Base-by-base conservation (phyloP, 2,329 filamentous ascomycete genomes). In the Malbranchea zuffiana region DNA sequence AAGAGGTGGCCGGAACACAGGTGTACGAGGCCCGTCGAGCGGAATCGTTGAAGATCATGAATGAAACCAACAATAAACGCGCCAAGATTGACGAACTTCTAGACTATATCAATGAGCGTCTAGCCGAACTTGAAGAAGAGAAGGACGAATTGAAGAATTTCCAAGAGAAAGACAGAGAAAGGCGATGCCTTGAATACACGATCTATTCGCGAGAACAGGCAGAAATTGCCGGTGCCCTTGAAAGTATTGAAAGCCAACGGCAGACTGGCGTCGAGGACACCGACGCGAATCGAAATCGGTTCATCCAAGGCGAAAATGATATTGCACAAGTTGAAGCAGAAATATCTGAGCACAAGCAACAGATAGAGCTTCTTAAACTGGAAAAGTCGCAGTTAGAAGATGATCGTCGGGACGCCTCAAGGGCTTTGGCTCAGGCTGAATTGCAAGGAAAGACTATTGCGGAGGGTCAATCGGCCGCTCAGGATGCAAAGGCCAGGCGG, bases 1-100 rank as follows among this genome's bases (percentile, higher is more conserved):
- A 98, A 61, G 90, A 96, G 55, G 90, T 98, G n/a, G 90, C 90
- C 1, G 90, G 90, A 44, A 98, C 90, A 5, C 86, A 95, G 52
- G 86, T 95, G 29, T 98, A 98, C 62, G 90, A 98, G 62, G 81
- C 84, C 36, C 80, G 88, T 39, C 78, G 92, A 44, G 74, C 84
- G 18, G 88, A 98, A 59, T 94, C 85, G 30, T 66, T 93, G 48
- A 95, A 94, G 65, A 94, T 98, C 51, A 94, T 98, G 84, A 76
- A 78, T 44, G 90, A 98, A 48, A 96, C 90, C 11, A 86, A 88
- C 59, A 92, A 86, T 62, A 96, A 95, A 66, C 78, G 86, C 44
- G 71, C 79, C 30, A 95, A 95, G 63, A 96, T 96, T 43, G 90
- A 98, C 55, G 86, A 93, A 54, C 69, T 92, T 8, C 72, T 98